Percentiles rank a stretch among this genome's conserved stretches.
These are phyloP conservation scores for Russula dissimulans DNA, from an alignment of 768 basidiomycete species.

Conservation along the genomic window DNA sequence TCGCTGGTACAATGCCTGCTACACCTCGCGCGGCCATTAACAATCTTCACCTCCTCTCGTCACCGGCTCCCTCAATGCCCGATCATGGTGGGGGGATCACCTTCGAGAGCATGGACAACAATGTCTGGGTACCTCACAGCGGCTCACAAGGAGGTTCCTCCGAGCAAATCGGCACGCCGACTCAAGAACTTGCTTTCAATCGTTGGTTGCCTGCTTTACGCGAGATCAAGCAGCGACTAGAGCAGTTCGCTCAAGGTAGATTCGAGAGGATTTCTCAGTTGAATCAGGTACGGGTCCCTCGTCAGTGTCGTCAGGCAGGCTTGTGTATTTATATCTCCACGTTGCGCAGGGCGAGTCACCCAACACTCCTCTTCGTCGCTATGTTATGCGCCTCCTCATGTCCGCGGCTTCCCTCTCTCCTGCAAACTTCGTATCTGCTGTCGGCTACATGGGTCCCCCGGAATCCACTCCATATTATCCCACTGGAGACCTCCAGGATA, in stretches of 20 bases:
- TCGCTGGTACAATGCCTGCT: no score
- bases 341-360: not conserved
- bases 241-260: not conserved
- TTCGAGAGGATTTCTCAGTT: not conserved
- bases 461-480: constrained; percentile 1
- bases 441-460: not conserved
- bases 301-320: not conserved
- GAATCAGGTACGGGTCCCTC: not conserved
- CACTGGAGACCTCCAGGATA: constrained; percentile 3
- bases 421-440: constrained; percentile 1
- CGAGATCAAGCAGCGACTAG: constrained; percentile 1
- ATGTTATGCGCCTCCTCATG: constrained; percentile 7
- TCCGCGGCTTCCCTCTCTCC: constrained; percentile 1
- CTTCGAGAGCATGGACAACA: not conserved
- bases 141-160: no score
- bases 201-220: not conserved
- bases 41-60: not conserved
- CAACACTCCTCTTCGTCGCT: not conserved
- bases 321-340: not conserved
- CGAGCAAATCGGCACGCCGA: not conserved
- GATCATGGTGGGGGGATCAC: not conserved
- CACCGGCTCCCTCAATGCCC: not conserved
- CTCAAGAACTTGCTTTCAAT: not conserved
- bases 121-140: no score
- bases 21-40: no score